Base-by-base conservation (phyloP, 2,329 filamentous ascomycete species). In the Epichloe amarillans region DNA sequence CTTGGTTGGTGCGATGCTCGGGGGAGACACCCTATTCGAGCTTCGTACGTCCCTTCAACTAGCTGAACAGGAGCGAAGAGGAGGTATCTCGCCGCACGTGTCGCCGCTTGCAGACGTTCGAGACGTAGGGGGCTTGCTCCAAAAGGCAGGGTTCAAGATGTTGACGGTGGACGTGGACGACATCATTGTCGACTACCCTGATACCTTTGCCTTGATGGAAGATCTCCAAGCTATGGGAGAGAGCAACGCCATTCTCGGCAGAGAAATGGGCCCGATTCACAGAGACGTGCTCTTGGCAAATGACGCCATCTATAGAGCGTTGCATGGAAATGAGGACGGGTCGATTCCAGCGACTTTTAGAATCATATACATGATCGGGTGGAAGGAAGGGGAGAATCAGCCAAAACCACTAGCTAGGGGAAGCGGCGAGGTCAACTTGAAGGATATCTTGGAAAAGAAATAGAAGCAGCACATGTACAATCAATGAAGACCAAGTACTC, bases 331-430 rank as follows among this genome's bases (percentile, higher is more conserved):
- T 60, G 77, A 82, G 42, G 84, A 87, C 60, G 85, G 79, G 19
- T 79, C 72, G 1, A 75, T 93, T 54, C 93, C 93, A 1, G 93
- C 93, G 1, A 98, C 93, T 0, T 98, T 96, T 64, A 79, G 93
- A 58, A 77, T 95, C 59, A 96, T 98, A 54, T 95, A 93, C 67
- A 96, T 97, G 90, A 98, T 98, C 67, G 93, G 93, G 0, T 98
- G 93, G 93, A 94, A 91, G 64, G 86, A 90, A 57, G 84, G 86
- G 2, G 76, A 78, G 33, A 79, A 83, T 49, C 90, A 97, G 69
- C 75, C 83, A 2, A 75, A 91, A 67, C 90, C 93, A 5, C 69
- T 97, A 52, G 70, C 83, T 57, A 79, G 93, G 93, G 93, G 93
- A 0, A 95, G 84, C 56, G 93, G 88, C 10, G 76, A 95, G 63